Evolutionary conservation across 164 flowering plant genomes (phyloP), one percentile per base, ranked within the genome.

Genomic region (Malania oleifera): DNA sequence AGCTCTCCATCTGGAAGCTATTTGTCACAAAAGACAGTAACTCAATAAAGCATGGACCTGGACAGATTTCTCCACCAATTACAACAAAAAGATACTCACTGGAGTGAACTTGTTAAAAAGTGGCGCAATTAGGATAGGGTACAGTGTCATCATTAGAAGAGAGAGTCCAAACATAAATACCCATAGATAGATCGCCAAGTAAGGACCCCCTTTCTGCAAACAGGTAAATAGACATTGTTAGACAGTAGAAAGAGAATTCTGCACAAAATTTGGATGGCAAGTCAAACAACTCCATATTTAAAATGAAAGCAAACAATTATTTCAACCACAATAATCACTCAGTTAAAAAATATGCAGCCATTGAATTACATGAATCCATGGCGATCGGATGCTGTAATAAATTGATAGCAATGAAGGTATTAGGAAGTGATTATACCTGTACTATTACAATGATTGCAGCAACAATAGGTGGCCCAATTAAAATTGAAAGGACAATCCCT

Each of bases 21-120:
- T 62, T 49, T 26, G 7, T 62, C 24, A 57, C 46, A 68, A 31
- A 54, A 37, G n/a, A 50, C 25, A 25, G 50, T 27, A 14, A 59
- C 13, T 44, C 66, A 28, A 39, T 37, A 10, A 57, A 53, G 35
- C 17, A 43, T 23, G n/a, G 1, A 7, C 20, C n/a, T 18, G 22
- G 25, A 24, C 13, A 2, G 14, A 49, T 9, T 8, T 19, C 20
- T 46, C 48, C 39, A 35, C 22, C 23, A 29, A 22, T 2, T 13
- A 20, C 2, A 57, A 17, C 17, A 20, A 19, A n/a, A 4, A 28
- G 20, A 47, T 65, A 79, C 99, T 81, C 73, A 95, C 96, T 31
- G 99, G 87, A 18, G 96, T 89, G 70, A 95, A 95, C 74, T 91
- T 95, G 74, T 95, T 95, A 70, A 95, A 95, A 63, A 95, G 95